phyloP scores from a whole-genome alignment of 1,139 yeast genomes.

The Candida freyschussii region DNA sequence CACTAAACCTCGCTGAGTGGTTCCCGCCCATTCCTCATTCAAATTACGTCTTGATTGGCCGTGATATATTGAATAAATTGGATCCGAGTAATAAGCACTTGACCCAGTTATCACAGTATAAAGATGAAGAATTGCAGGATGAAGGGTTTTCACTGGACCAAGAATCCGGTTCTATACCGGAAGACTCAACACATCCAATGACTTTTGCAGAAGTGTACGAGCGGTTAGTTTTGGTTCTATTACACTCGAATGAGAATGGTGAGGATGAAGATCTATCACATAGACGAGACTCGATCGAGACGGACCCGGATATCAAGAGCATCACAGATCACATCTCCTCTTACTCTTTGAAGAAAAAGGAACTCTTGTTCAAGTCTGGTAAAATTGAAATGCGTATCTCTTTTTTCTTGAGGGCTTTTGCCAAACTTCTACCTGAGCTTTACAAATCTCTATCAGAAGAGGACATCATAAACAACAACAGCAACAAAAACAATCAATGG shows the following conservation, averaged over 20 bases:
- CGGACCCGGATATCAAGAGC: slow-evolving; percentile 7
- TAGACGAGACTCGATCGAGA: slow-evolving; percentile 9
- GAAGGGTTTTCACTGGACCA: slow-evolving; percentile 13
- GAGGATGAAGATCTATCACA: slow-evolving; percentile 9
- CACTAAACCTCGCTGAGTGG: slow-evolving; percentile 87
- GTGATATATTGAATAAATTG: slow-evolving; percentile 24
- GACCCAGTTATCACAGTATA: slow-evolving; percentile 14
- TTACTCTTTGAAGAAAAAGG: slow-evolving; percentile 17
- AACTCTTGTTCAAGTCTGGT: slow-evolving; percentile 33
- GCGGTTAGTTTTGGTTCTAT: slow-evolving; percentile 65
- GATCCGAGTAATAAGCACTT: slow-evolving; percentile 19
- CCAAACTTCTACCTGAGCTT: slow-evolving; percentile 68
- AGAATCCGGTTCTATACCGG: slow-evolving; percentile 7
- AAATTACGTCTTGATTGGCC: slow-evolving; percentile 35
- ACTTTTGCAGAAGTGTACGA: slow-evolving; percentile 69
- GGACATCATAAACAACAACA: slow-evolving; percentile 56
- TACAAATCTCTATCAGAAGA: slow-evolving; percentile 78
- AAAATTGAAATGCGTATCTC: slow-evolving; percentile 66
- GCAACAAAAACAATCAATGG: slow-evolving; percentile 89
- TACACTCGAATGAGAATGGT: slow-evolving; percentile 62
- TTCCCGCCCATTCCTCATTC: slow-evolving; percentile 45
- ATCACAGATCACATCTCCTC: slow-evolving; percentile 16
- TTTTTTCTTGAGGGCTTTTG: slow-evolving; percentile 63
- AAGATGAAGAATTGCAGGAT: slow-evolving; percentile 6
- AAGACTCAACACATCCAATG: slow-evolving; percentile 28